phyloP scores from a whole-genome alignment of 2,329 filamentous ascomycete species.

The Macrophomina phaseolina region DNA sequence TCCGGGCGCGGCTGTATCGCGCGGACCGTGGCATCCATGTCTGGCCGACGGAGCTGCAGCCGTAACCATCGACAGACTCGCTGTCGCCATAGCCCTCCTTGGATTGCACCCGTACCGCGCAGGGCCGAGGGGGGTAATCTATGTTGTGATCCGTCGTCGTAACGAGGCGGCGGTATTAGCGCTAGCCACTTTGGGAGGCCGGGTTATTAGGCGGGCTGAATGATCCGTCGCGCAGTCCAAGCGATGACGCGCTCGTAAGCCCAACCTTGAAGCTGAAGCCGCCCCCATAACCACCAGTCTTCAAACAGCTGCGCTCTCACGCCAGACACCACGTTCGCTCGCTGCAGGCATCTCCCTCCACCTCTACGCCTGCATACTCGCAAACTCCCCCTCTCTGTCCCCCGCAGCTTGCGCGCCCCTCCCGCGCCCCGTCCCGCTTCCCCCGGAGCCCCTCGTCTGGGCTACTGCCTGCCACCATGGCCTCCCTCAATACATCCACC shows the following conservation, averaged over 20 bases:
- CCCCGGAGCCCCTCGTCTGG: slow-evolving; percentile 49
- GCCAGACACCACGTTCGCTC: slow-evolving; percentile 12
- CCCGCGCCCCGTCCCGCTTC: slow-evolving; percentile 77
- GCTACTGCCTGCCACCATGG: slow-evolving; percentile 68
- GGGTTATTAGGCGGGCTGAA: background rate
- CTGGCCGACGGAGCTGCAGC: too few relatives aligned
- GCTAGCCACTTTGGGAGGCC: background rate
- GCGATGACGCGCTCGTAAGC: slow-evolving; percentile 1
- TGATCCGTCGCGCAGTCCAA: slow-evolving; percentile 12
- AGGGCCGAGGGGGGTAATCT: too few relatives aligned
- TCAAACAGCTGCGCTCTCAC: background rate
- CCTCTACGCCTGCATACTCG: background rate
- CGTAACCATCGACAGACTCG: too few relatives aligned
- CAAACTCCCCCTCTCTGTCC: slow-evolving; percentile 1
- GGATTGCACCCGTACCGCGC: too few relatives aligned
- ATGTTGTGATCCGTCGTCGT: too few relatives aligned
- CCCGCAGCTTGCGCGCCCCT: slow-evolving; percentile 17
- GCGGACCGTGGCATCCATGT: too few relatives aligned
- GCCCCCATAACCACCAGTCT: slow-evolving; percentile 1
- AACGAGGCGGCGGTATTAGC: background rate
- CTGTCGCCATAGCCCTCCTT: too few relatives aligned
- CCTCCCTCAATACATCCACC: slow-evolving; percentile 61
- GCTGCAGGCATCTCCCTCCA: background rate
- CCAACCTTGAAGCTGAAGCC: background rate
- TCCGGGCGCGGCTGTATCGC: too few relatives aligned